These are phyloP conservation scores for Sporobolomyces phaffii DNA, from an alignment of 768 basidiomycete species.

Conservation along the genomic window DNA sequence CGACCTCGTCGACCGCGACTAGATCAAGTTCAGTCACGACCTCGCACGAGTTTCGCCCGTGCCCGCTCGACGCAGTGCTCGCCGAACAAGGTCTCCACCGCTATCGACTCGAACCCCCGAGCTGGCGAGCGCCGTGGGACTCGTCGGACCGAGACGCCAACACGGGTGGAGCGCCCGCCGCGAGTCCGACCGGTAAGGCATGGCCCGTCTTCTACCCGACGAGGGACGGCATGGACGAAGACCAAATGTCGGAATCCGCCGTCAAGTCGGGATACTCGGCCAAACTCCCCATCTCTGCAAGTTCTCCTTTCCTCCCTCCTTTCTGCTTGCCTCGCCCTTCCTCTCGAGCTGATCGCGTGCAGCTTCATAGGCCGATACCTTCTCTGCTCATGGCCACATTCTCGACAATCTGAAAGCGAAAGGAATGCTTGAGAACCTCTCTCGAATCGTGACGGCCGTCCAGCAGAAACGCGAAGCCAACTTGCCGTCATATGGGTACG, in stretches of 20 bases:
- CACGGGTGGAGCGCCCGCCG: no score
- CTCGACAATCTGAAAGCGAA: constrained; percentile 39
- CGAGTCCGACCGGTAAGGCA: not conserved
- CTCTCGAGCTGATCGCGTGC: not conserved
- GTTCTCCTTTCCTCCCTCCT: not conserved
- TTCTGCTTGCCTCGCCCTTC: not conserved
- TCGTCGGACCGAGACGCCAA: not conserved
- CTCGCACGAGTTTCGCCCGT: constrained; percentile 5
- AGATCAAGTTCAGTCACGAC: constrained; percentile 4
- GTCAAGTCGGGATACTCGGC: constrained; percentile 40
- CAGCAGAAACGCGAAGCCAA: constrained; percentile 6
- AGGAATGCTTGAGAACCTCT: constrained; percentile 29
- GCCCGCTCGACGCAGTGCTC: constrained; percentile 24
- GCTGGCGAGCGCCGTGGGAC: constrained; percentile 34
- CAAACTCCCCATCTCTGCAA: constrained; percentile 17
- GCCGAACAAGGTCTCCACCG: constrained; percentile 23
- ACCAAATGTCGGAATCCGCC: constrained; percentile 36
- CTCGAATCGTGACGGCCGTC: constrained; percentile 35
- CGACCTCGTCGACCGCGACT: not conserved
- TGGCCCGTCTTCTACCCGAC: constrained; percentile 42
- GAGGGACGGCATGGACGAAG: constrained; percentile 42
- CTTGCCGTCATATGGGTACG: constrained; percentile 32
- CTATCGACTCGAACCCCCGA: constrained; percentile 30
- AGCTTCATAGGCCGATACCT: constrained; percentile 40
- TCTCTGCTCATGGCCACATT: constrained; percentile 42